Base-by-base conservation (phyloP, 768 basidiomycete genomes). In the Candolleomyces efflorescens region DNA sequence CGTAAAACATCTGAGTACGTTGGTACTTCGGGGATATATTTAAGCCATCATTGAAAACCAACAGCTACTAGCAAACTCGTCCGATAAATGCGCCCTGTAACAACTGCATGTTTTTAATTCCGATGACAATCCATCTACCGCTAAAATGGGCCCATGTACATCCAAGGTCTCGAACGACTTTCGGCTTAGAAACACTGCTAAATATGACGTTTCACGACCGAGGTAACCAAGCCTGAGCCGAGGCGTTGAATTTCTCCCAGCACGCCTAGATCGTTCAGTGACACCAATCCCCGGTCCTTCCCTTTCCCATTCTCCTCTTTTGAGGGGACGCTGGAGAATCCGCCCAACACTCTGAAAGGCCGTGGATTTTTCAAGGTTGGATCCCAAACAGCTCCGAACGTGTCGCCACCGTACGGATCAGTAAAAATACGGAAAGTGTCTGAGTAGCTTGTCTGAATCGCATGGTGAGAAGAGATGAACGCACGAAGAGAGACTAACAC, bases 361-460 rank as follows among this genome's bases (percentile, higher is more conserved):
- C 87, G 75, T 0, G 83, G 71, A 23, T 79, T 73, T 56, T 79
- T 81, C 36, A 92, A 71, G 13, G 76, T 77, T 5, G 92, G 88
- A 64, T 95, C 90, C 92, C 94, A 98, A 1, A 97, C 86, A 0
- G 80, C 86, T 5, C 92, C 94, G 53, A 94, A 87, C 36, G 76
- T 75, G 56, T 82, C 76, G 0, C 94, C 93, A 12, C 97, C 97
- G 36, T 85, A 79, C 0, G 82, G 75, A 62, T 98, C 95, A 63
- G 84, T 83, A 77, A 98, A 99, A 39, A 96, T 78, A 57, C 90
- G 82, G 61, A 91, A 80, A 0, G 87, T 87, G 60, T 92, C 87
- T 1, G 82, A 76, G 66, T 92, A 94, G 4, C 85, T 72, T 18
- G 80, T 78, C 90, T 94, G 58, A n/a, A 20, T 22, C 13, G 27